Evolutionary conservation across 495 filamentous ascomycete species (phyloP).

Genomic region (Cladorrhinum samala): DNA sequence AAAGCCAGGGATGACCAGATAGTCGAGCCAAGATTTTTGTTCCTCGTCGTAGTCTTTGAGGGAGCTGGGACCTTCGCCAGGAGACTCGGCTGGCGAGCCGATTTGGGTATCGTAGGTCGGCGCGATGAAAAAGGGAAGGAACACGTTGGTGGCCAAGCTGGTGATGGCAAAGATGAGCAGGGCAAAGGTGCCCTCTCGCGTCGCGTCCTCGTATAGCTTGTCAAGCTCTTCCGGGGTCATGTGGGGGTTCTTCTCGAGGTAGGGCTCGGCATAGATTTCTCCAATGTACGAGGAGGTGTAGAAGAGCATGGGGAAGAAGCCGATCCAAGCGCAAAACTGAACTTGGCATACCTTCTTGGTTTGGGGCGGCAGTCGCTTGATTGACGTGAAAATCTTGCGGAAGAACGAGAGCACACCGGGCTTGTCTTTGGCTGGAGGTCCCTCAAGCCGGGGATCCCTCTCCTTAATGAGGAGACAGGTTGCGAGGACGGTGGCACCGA

Average conservation of each 20-base stretch:
- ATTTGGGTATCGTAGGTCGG: slow-evolving; percentile 58
- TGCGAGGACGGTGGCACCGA: slow-evolving; percentile 58
- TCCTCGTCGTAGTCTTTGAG: slow-evolving; percentile 27
- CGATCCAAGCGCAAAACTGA: slow-evolving; percentile 86
- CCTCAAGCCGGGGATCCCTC: slow-evolving; percentile 70
- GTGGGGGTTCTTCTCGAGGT: slow-evolving; percentile 65
- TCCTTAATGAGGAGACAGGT: slow-evolving; percentile 63
- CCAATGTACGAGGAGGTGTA: slow-evolving; percentile 90
- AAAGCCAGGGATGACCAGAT: slow-evolving; percentile 67
- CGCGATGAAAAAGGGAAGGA: slow-evolving; percentile 75
- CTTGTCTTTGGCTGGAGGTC: slow-evolving; percentile 48
- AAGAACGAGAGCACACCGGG: slow-evolving; percentile 74
- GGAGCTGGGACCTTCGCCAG: slow-evolving; percentile 13
- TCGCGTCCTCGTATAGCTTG: slow-evolving; percentile 71
- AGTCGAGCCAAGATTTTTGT: slow-evolving; percentile 41
- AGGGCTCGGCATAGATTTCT: slow-evolving; percentile 80
- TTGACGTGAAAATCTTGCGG: slow-evolving; percentile 65
- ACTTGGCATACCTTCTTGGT: slow-evolving; percentile 78
- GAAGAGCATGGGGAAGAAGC: slow-evolving; percentile 92
- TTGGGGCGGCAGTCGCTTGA: slow-evolving; percentile 68
- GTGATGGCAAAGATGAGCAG: slow-evolving; percentile 81
- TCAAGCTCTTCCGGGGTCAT: slow-evolving; percentile 71
- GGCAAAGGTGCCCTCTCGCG: slow-evolving; percentile 74
- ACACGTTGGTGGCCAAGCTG: slow-evolving; percentile 68
- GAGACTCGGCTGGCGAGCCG: slow-evolving; percentile 11